These are phyloP conservation scores for Diaporthe capsici DNA, from an alignment of 2,329 filamentous ascomycete genomes.

Conservation along the genomic window DNA sequence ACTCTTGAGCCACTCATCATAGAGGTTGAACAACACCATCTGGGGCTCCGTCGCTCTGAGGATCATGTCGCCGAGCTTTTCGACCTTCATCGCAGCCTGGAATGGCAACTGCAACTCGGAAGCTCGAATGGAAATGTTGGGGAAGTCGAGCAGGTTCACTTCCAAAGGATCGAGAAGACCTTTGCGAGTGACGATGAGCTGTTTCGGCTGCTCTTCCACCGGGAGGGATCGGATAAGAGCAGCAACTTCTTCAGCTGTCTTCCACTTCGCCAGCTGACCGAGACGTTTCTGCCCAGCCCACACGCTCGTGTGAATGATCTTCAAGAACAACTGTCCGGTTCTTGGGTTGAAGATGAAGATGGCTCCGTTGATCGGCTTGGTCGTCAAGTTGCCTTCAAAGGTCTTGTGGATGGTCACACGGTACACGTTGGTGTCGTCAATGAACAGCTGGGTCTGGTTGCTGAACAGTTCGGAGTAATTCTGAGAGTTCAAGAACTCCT, in stretches of 20 bases:
- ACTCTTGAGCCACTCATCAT: constrained; percentile 98
- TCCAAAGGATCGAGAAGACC: constrained; percentile 97
- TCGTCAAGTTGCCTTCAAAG: constrained; percentile 98
- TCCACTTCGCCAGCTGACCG: constrained; percentile 98
- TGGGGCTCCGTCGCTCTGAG: constrained; percentile 97
- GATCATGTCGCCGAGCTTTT: constrained; percentile 99
- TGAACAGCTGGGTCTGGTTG: constrained; percentile 98
- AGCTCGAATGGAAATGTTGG: constrained; percentile 97
- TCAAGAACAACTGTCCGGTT: constrained; percentile 96
- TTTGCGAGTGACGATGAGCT: constrained; percentile 97
- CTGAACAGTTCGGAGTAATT: constrained; percentile 99
- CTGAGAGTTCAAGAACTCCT: constrained; percentile 99
- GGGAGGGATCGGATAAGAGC: constrained; percentile 95
- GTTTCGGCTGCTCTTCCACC: constrained; percentile 98
- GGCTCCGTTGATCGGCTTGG: constrained; percentile 98
- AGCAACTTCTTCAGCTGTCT: constrained; percentile 99
- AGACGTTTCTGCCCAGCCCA: constrained; percentile 99
- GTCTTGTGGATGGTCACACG: constrained; percentile 99
- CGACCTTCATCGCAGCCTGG: constrained; percentile 99
- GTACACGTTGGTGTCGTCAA: constrained; percentile 99
- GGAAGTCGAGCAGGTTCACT: constrained; percentile 97
- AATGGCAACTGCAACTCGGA: constrained; percentile 97
- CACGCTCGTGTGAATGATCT: constrained; percentile 99
- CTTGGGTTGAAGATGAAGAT: constrained; percentile 99
- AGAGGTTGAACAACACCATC: constrained; percentile 99